A percentile compares a stretch with the other conserved stretches of the same genome.
Evolutionary conservation across 768 basidiomycete species (phyloP).

Genomic region (Hygrocybe punicea): DNA sequence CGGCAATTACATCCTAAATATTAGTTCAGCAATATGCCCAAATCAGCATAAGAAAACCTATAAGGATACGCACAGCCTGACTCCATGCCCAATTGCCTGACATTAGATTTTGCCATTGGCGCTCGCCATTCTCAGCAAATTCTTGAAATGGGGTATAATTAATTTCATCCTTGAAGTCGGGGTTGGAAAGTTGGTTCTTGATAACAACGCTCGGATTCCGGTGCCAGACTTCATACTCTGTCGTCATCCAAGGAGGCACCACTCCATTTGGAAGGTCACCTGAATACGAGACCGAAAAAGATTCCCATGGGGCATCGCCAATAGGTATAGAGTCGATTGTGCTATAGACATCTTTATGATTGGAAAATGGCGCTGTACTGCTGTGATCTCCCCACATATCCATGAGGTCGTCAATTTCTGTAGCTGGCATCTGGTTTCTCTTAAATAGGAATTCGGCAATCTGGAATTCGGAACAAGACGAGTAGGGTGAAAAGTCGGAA

Average conservation of each 20-base stretch:
- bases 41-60: no score
- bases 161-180: constrained; percentile 32
- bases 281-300: neutral
- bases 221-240: constrained; percentile 31
- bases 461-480: neutral
- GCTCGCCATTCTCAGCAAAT: constrained; percentile 20
- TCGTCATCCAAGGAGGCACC: constrained; percentile 30
- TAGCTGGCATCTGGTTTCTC: constrained; percentile 3
- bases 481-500: neutral
- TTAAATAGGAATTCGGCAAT: neutral
- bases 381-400: neutral
- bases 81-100: constrained; percentile 36
- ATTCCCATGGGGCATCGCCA: neutral
- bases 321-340: no score
- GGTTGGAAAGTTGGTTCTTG: constrained; percentile 31
- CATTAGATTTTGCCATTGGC: constrained; percentile 36
- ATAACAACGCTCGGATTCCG: constrained; percentile 30
- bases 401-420: constrained; percentile 1
- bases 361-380: neutral
- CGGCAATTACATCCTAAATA: constrained; percentile 26
- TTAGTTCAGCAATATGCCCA: neutral
- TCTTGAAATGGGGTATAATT: constrained; percentile 33
- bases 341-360: neutral
- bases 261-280: neutral
- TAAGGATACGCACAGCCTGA: constrained; percentile 29